phyloP scores from a whole-genome alignment of 2,329 filamentous ascomycete species.

The Domatiomyces globalis region DNA sequence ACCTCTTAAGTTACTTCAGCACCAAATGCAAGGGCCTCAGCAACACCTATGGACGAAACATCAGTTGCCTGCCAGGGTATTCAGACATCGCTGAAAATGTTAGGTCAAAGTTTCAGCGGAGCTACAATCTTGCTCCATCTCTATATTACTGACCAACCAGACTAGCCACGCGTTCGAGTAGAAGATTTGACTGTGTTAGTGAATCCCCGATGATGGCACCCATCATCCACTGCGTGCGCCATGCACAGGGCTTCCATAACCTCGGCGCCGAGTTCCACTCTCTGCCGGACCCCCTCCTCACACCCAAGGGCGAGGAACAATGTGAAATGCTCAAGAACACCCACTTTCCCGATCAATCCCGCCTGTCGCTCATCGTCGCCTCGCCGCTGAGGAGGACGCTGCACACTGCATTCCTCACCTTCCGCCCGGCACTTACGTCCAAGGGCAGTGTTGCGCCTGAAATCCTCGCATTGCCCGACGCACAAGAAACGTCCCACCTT shows the following conservation, averaged over 20 bases:
- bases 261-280: constrained; percentile 53
- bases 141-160: no score
- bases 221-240: constrained; percentile 15
- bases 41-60: no score
- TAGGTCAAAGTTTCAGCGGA: no score
- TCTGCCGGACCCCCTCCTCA: constrained; percentile 66
- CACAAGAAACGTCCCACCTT: constrained; percentile 63
- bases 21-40: no score
- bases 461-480: constrained; percentile 54
- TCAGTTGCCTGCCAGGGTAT: no score
- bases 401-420: constrained; percentile 59
- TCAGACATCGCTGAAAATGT: no score
- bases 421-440: constrained; percentile 41
- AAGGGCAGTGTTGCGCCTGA: constrained; percentile 25
- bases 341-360: constrained; percentile 37
- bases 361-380: constrained; percentile 50
- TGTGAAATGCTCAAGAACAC: constrained; percentile 46
- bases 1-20: no score
- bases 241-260: constrained; percentile 62
- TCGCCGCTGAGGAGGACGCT: constrained; percentile 72
- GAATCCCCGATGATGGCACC: constrained; percentile 8
- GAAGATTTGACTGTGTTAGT: no score
- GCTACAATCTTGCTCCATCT: no score
- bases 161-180: no score
- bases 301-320: constrained; percentile 60